Evolutionary conservation across 306 rosid genomes (phyloP).

Genomic region (Clitoria ternatea): DNA sequence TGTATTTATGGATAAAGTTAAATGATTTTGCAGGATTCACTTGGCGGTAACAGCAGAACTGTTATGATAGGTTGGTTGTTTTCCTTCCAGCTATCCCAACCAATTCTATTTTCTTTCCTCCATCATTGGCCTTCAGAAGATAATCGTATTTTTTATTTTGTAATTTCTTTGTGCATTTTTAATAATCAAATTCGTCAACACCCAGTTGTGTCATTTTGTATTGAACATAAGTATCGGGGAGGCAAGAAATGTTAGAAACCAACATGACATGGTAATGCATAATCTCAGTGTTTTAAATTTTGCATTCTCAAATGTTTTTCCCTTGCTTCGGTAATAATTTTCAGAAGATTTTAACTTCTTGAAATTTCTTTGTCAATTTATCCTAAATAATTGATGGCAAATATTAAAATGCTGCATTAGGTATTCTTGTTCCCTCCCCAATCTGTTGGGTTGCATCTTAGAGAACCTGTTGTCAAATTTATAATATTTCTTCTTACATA

Average conservation of each 20-base stretch:
- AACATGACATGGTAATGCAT: background rate
- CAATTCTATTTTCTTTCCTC: background rate
- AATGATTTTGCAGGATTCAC: conserved; percentile 80
- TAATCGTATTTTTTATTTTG: background rate
- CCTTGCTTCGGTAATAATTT: background rate
- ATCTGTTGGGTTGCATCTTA: background rate
- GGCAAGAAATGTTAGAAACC: conserved; percentile 12
- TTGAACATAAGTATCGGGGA: background rate
- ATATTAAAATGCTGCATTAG: background rate
- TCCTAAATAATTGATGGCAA: background rate
- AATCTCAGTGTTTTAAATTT: background rate
- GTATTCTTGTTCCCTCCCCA: background rate
- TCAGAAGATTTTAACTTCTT: conserved; percentile 13
- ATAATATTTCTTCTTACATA: conserved; percentile 20
- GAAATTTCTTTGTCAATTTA: background rate
- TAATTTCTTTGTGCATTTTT: background rate
- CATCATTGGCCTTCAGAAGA: conserved; percentile 1
- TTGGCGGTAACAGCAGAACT: conserved; percentile 98
- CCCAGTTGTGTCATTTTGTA: background rate
- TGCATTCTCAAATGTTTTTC: background rate
- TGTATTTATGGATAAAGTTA: conserved; percentile 14
- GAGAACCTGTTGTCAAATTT: background rate
- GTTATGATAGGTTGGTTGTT: conserved; percentile 81
- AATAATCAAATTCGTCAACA: conserved; percentile 13
- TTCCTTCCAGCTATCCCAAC: background rate